Base-by-base conservation (phyloP, 768 basidiomycete genomes). In the Termitomyces sp. region DNA sequence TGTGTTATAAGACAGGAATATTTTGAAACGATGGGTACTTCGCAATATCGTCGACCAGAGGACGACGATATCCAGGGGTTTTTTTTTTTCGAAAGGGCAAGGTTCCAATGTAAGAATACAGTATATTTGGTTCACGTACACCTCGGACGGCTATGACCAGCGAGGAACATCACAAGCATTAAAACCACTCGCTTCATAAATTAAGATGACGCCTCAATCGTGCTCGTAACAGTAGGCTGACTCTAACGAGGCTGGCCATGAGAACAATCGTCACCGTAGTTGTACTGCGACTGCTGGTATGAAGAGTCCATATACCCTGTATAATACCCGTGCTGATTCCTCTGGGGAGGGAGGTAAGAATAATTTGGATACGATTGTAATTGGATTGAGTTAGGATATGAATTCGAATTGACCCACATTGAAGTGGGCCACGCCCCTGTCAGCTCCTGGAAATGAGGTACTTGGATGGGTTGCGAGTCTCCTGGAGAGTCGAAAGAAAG, bases 71-170 rank as follows among this genome's bases (percentile, higher is more conserved):
- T 28, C 28, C 28, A 28, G 5, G 28, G 28, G 28, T 0, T 28
- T 28, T 28, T n/a, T n/a, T n/a, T n/a, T n/a, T n/a, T n/a, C 28
- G 7, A 32, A 76, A 14, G 34, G 34, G 12, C 3, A 14, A 34
- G 7, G 12, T 34, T 34, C 14, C 7, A 12, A 34, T 34, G 1
- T 34, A 12, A 32, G 9, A 9, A 32, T 32, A 7, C 30, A 32
- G 1, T 32, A 9, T 9, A 2, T 9, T 32, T 32, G 30, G n/a
- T n/a, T n/a, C n/a, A n/a, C n/a, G n/a, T n/a, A n/a, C 30, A 9
- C 9, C 30, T 32, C 7, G 30, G 30, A 32, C 9, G 9, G 30
- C 30, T 32, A 32, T 9, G 30, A 34, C 34, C 14, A 34, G 12
- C 12, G 28, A 34, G 11, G 34, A 5, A 14, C 11, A 14, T 34